A percentile compares a stretch with the other conserved stretches of the same genome.
Conservation (phyloP, 805 yeast genomes). For the Maudiozyma turicensis region DNA sequence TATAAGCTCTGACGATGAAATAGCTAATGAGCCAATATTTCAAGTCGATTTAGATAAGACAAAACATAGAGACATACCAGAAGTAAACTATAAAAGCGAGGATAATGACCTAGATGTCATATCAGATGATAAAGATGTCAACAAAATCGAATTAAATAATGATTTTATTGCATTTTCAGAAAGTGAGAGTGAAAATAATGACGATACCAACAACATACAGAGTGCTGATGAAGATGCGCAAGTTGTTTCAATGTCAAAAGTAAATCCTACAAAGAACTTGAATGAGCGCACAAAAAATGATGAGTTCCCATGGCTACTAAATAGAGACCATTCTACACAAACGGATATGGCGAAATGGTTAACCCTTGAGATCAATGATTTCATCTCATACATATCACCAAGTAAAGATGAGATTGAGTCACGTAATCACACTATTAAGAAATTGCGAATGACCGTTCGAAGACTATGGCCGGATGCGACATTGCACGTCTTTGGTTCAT, state of each 20-base stretch:
- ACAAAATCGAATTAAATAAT: constrained; percentile 26
- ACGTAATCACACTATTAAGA: constrained; percentile 58
- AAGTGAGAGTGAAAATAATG: constrained; percentile 14
- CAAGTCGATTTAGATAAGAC: constrained; percentile 3
- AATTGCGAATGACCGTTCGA: constrained; percentile 43
- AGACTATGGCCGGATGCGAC: constrained; percentile 70
- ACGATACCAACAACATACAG: neutral
- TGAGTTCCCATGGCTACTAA: constrained; percentile 63
- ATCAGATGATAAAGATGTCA: neutral
- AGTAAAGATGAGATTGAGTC: constrained; percentile 57
- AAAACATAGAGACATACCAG: neutral
- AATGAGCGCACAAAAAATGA: constrained; percentile 2
- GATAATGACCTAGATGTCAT: neutral
- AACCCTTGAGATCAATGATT: constrained; percentile 75
- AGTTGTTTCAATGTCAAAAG: no score
- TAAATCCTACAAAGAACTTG: no score
- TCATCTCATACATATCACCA: constrained; percentile 79
- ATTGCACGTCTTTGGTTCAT: constrained; percentile 85
- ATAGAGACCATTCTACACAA: constrained; percentile 67
- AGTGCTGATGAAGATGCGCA: neutral
- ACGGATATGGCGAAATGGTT: constrained; percentile 79
- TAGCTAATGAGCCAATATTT: neutral
- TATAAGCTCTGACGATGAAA: constrained; percentile 1
- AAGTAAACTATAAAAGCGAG: neutral
- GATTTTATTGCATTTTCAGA: constrained; percentile 36